Conservation (phyloP, 768 basidiomycete species). For the Russula lepida region DNA sequence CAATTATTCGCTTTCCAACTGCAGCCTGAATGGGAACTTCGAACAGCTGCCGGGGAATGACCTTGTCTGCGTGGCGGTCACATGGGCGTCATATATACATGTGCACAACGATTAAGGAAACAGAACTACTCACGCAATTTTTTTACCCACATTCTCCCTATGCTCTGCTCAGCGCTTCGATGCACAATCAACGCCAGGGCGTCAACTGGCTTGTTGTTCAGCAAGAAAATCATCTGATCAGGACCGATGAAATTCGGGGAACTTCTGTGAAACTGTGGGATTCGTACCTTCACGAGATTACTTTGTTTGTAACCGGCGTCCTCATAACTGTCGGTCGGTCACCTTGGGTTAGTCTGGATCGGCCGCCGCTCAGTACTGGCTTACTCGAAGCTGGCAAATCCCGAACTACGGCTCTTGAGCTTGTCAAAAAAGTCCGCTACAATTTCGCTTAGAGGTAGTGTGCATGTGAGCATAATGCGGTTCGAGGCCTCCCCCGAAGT, state of each 20-base stretch:
- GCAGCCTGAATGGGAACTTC: constrained; percentile 95
- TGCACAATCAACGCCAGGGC: constrained; percentile 91
- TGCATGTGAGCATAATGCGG: constrained; percentile 74
- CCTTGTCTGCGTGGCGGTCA: constrained; percentile 50
- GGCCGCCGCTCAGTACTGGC: constrained; percentile 25
- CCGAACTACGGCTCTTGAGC: constrained; percentile 86
- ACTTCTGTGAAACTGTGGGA: constrained; percentile 9
- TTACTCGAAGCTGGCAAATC: constrained; percentile 88
- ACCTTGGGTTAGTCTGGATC: not conserved
- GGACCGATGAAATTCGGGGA: not conserved
- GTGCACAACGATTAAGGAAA: not conserved
- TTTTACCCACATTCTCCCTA: constrained; percentile 82
- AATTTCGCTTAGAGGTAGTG: constrained; percentile 84
- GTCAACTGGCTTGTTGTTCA: constrained; percentile 86
- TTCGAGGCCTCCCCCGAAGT: constrained; percentile 41
- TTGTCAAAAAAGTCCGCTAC: constrained; percentile 94
- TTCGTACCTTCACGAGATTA: constrained; percentile 79
- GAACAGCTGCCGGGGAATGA: constrained; percentile 87
- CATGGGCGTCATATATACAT: not conserved
- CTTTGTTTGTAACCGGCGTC: constrained; percentile 82
- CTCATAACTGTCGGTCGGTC: constrained; percentile 60
- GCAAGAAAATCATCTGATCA: constrained; percentile 75
- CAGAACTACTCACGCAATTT: constrained; percentile 63
- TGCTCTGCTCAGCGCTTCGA: constrained; percentile 59
- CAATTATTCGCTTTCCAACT: constrained; percentile 78